A percentile compares a stretch with the other conserved stretches of the same genome.
Evolutionary conservation across 1,284 basidiomycete species (phyloP).

Genomic region (Microbotryum lychnidis-dioicae): DNA sequence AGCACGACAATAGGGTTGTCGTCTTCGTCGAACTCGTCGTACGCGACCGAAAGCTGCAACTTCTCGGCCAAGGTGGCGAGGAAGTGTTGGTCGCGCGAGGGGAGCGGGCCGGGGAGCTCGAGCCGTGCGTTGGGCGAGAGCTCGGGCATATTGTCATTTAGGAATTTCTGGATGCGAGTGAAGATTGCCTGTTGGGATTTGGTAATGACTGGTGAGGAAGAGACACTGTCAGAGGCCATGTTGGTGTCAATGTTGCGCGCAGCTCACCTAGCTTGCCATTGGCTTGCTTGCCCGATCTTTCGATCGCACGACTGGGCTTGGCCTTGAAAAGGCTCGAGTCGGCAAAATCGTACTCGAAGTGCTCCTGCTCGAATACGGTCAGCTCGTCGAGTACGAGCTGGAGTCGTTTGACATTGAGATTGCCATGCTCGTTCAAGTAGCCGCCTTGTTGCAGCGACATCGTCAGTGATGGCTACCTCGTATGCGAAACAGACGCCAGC

Average conservation of each 20-base stretch:
- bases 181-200: constrained; percentile 65
- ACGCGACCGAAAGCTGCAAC: constrained; percentile 63
- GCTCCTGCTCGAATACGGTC: constrained; percentile 72
- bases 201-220: constrained; percentile 22
- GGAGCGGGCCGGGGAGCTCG: constrained; percentile 64
- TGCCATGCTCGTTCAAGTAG: constrained; percentile 85
- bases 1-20: constrained; percentile 51
- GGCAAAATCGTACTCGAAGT: constrained; percentile 82
- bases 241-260: neutral
- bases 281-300: constrained; percentile 57
- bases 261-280: constrained; percentile 42
- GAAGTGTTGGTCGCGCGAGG: constrained; percentile 68
- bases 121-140: constrained; percentile 45
- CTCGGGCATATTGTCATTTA: constrained; percentile 39
- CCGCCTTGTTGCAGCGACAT: constrained; percentile 52
- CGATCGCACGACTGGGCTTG: no score
- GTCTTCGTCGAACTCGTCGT: constrained; percentile 82
- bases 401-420: constrained; percentile 68
- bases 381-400: constrained; percentile 85
- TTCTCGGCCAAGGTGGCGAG: constrained; percentile 64
- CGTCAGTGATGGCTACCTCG: neutral
- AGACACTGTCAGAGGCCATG: neutral
- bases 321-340: constrained; percentile 77
- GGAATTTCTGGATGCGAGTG: constrained; percentile 63
- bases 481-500: neutral